phyloP scores from a whole-genome alignment of 768 basidiomycete genomes.

The Leucogyrophana mollusca region DNA sequence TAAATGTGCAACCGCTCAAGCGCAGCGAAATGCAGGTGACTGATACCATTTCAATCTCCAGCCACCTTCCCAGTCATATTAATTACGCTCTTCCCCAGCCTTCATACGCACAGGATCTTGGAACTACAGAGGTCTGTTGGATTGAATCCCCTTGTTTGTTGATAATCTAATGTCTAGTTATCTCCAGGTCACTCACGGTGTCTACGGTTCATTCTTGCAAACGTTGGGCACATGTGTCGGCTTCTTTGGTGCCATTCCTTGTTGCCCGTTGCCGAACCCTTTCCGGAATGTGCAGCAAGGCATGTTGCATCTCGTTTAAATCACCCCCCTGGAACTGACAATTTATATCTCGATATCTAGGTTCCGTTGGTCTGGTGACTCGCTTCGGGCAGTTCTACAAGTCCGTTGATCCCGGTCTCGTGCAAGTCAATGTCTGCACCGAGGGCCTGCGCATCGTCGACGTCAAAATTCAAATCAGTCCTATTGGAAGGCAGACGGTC shows the following conservation, averaged over 20 bases:
- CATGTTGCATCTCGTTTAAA: constrained; percentile 23
- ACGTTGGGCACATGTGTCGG: constrained; percentile 68
- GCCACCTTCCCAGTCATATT: constrained; percentile 3
- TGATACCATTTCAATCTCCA: not conserved
- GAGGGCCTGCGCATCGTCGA: constrained; percentile 85
- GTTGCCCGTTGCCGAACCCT: constrained; percentile 83
- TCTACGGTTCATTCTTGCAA: constrained; percentile 83
- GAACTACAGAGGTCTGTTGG: constrained; percentile 49
- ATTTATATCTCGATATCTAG: constrained; percentile 38
- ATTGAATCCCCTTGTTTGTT: not conserved
- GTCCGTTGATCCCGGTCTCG: constrained; percentile 89
- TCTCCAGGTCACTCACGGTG: constrained; percentile 71
- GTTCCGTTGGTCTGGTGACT: constrained; percentile 86
- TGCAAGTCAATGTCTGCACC: constrained; percentile 92
- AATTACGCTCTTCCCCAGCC: constrained; percentile 47
- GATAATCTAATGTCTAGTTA: not conserved
- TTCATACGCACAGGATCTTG: constrained; percentile 89
- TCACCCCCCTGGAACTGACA: constrained; percentile 6
- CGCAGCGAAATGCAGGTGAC: constrained; percentile 83
- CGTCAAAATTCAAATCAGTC: constrained; percentile 93
- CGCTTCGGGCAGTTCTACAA: constrained; percentile 97
- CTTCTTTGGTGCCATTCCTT: constrained; percentile 73
- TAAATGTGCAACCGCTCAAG: constrained; percentile 83
- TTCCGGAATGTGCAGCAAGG: constrained; percentile 87
- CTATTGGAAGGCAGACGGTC: constrained; percentile 84